A percentile compares a stretch with the other conserved stretches of the same genome.
These are phyloP conservation scores for Colletotrichum magnum DNA, from an alignment of 2,329 filamentous ascomycete species.

Conservation along the genomic window DNA sequence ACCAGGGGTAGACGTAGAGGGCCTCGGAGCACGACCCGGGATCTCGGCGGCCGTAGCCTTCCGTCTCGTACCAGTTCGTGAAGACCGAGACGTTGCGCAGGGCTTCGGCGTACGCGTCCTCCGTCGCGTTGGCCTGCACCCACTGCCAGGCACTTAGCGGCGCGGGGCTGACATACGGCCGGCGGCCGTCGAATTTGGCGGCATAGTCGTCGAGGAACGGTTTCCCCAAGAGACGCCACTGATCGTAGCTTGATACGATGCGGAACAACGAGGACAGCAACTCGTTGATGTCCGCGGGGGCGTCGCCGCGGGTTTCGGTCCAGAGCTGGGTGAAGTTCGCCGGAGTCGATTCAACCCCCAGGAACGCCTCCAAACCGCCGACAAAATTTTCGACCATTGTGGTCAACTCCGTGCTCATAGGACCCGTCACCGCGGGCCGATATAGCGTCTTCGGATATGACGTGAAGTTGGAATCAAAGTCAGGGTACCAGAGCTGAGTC, in stretches of 20 bases:
- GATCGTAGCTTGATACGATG: slow-evolving; percentile 52
- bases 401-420: not conserved
- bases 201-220: slow-evolving; percentile 54
- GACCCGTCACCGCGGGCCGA: not conserved
- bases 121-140: slow-evolving; percentile 40
- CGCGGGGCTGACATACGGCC: slow-evolving; percentile 52
- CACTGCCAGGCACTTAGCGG: slow-evolving; percentile 52
- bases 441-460: slow-evolving; percentile 46
- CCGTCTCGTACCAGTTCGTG: slow-evolving; percentile 35
- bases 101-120: slow-evolving; percentile 31
- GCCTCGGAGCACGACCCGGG: slow-evolving; percentile 36
- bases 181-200: slow-evolving; percentile 49
- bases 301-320: slow-evolving; percentile 39
- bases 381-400: slow-evolving; percentile 41
- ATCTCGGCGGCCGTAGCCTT: slow-evolving; percentile 37
- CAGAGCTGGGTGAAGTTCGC: slow-evolving; percentile 45
- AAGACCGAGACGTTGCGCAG: slow-evolving; percentile 32
- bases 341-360: slow-evolving; percentile 21
- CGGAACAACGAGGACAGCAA: slow-evolving; percentile 51
- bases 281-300: slow-evolving; percentile 39
- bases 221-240: slow-evolving; percentile 50
- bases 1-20: slow-evolving; percentile 36
- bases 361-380: slow-evolving; percentile 45
- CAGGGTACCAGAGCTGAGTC: slow-evolving; percentile 29
- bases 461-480: slow-evolving; percentile 47